Evolutionary conservation across 2,329 filamentous ascomycete species (phyloP), one percentile per base, ranked within the genome.

Genomic region (Aureobasidium sp.): DNA sequence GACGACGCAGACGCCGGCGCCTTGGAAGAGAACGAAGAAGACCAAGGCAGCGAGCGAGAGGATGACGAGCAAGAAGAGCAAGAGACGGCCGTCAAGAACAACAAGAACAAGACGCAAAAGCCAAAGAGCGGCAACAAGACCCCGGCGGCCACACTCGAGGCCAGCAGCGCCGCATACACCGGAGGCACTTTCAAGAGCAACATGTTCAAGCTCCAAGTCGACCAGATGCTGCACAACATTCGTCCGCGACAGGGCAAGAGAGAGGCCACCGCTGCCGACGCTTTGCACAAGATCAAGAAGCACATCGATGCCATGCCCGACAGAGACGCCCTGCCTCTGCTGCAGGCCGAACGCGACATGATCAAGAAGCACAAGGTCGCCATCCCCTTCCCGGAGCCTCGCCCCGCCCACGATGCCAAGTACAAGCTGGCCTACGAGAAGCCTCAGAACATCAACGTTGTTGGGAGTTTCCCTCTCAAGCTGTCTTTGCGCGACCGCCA

Each of bases 341-440:
- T 70, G 29, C 82, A 93, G 61, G 89, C 88, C 0, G 74, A 83
- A 64, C 80, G 78, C 56, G 78, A 88, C 19, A 63, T 83, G 61
- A 81, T 86, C 60, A 85, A 83, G 67, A 76, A 77, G 35, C 76
- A 83, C 63, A 81, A 80, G 44, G 77, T 95, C 55, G 69, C 74
- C n/a, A 79, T 95, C 42, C 93, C 93, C 0, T 96, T 89, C 64
- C 89, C 91, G 14, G 77, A 85, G n/a, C 90, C 90, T 16, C 81
- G 77, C 47, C 90, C 91, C 1, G 74, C 80, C 10, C 81, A 81
- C 62, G 84, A 91, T 66, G 82, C 83, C 27, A 85, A 86, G 49
- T 95, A 95, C 71, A 90, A 89, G 62, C 75, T 97, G 49, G 77
- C 84, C 34, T 95, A 89, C 67, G 77, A 78, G 40, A 85, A 81